Evolutionary conservation across 371 early-diverging fungal species (phyloP).

Genomic region (Blakeslea trispora): DNA sequence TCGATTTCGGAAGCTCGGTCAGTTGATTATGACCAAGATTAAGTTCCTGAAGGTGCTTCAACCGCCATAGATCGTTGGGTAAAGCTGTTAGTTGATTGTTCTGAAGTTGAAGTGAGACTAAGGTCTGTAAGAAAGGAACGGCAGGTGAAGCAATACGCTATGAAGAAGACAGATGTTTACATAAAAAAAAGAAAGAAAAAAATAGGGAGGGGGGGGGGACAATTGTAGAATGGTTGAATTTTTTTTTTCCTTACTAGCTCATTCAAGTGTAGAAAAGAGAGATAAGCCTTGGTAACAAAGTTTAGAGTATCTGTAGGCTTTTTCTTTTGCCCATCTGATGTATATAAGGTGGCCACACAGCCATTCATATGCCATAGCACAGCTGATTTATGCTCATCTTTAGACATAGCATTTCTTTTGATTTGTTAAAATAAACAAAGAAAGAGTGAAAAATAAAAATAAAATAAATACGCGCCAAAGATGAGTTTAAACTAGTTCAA

Average conservation of each 20-base stretch:
- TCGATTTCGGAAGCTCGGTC: constrained; percentile 81
- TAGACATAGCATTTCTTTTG: background rate
- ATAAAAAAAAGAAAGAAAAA: too few species aligned
- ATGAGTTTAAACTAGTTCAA: too few species aligned
- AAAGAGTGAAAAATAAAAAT: background rate
- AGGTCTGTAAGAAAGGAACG: constrained; percentile 32
- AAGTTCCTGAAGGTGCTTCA: constrained; percentile 67
- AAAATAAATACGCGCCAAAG: too few species aligned
- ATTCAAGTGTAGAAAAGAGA: constrained; percentile 28
- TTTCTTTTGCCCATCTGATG: constrained; percentile 17
- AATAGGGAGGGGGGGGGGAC: background rate
- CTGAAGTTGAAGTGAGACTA: constrained; percentile 87
- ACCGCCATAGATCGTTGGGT: constrained; percentile 72
- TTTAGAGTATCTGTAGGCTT: constrained; percentile 21
- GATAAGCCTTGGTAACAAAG: constrained; percentile 27
- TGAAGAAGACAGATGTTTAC: too few species aligned
- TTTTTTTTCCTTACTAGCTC: constrained; percentile 25
- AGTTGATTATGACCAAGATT: constrained; percentile 93
- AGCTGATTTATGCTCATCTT: constrained; percentile 22
- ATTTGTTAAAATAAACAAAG: background rate
- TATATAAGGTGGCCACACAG: constrained; percentile 30
- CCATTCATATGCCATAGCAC: constrained; percentile 35
- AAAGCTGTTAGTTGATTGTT: constrained; percentile 82
- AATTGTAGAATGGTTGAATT: constrained; percentile 1
- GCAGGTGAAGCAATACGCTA: constrained; percentile 49